Evolutionary conservation across 495 filamentous ascomycete species (phyloP).

Genomic region (Penicillium robsamsonii): DNA sequence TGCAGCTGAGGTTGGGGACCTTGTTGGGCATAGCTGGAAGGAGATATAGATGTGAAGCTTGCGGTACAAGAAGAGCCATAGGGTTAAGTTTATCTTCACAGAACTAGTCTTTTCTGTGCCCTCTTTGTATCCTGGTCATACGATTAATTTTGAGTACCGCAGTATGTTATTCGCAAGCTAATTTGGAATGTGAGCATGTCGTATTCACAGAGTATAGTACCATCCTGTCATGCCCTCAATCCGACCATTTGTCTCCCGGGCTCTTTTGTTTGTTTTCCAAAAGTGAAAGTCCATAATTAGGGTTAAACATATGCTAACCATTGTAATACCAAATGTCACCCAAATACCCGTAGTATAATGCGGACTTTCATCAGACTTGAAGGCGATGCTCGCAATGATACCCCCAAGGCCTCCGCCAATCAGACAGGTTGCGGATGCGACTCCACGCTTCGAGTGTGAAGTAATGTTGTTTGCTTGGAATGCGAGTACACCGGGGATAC

Average conservation of each 20-base stretch:
- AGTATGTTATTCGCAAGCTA: background rate
- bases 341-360: slow-evolving; percentile 6
- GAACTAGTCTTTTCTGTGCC: background rate
- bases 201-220: slow-evolving; percentile 1
- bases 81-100: background rate
- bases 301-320: background rate
- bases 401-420: slow-evolving; percentile 3
- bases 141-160: background rate
- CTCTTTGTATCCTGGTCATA: background rate
- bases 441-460: slow-evolving; percentile 1
- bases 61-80: background rate
- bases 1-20: background rate
- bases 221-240: background rate
- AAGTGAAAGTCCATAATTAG: background rate
- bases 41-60: background rate
- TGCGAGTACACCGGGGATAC: slow-evolving; percentile 1
- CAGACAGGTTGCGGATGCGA: background rate
- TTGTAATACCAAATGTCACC: slow-evolving; percentile 1
- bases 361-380: slow-evolving; percentile 3
- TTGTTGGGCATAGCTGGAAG: slow-evolving; percentile 4
- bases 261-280: slow-evolving; percentile 3
- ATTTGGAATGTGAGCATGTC: background rate
- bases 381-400: background rate
- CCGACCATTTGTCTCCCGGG: background rate
- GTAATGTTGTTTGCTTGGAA: slow-evolving; percentile 5